Evolutionary conservation across 2,329 filamentous ascomycete species (phyloP).

Genomic region (Aspergillus neoniger): DNA sequence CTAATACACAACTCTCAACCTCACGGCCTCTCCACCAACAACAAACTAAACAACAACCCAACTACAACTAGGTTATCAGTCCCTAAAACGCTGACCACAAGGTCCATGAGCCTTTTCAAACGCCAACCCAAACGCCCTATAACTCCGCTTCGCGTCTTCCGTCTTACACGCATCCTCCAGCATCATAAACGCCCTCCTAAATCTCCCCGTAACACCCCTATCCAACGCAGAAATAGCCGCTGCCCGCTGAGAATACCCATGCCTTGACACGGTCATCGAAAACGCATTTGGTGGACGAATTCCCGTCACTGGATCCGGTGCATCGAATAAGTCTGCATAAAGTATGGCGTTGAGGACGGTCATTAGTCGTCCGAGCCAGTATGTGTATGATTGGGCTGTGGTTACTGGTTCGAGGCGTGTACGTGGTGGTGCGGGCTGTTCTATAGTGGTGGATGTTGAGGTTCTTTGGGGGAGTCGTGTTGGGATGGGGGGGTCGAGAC

Average conservation of each 20-base stretch:
- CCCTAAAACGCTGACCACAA: slow-evolving; percentile 24
- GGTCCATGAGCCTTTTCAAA: slow-evolving; percentile 22
- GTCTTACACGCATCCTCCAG: slow-evolving; percentile 38
- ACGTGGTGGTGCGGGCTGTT: not conserved
- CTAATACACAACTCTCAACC: too few relatives aligned
- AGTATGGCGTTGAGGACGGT: slow-evolving; percentile 35
- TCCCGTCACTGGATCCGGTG: slow-evolving; percentile 30
- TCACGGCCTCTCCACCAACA: not conserved
- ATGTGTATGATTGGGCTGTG: slow-evolving; percentile 27
- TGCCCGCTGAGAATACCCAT: too few relatives aligned
- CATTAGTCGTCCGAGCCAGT: slow-evolving; percentile 37
- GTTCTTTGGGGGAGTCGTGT: too few relatives aligned
- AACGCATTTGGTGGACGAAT: slow-evolving; percentile 23
- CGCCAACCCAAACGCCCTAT: slow-evolving; percentile 31
- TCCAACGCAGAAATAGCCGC: slow-evolving; percentile 15
- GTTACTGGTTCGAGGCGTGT: slow-evolving; percentile 22
- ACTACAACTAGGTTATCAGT: too few relatives aligned
- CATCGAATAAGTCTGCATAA: slow-evolving; percentile 35
- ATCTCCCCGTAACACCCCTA: slow-evolving; percentile 21
- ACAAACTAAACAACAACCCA: slow-evolving; percentile 14
- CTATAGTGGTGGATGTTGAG: too few relatives aligned
- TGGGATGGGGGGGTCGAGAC: too few relatives aligned
- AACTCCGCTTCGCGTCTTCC: slow-evolving; percentile 36
- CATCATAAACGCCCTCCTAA: slow-evolving; percentile 37
- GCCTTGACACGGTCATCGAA: not conserved